Conservation (phyloP, 1,139 yeast species). For the Hemisphaericaspora subhashii region DNA sequence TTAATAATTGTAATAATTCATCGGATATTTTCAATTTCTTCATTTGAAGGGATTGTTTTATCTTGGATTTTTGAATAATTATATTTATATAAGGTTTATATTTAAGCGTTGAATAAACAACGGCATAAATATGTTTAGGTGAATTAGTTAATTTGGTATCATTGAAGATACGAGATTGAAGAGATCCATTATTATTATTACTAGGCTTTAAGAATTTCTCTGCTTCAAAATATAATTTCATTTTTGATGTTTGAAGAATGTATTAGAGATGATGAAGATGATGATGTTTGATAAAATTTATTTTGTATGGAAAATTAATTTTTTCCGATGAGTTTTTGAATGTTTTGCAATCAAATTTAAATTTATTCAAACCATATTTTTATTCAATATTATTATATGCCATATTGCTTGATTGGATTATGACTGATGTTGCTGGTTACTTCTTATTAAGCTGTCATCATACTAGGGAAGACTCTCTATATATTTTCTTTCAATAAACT, state of each 20-base stretch:
- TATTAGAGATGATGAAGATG: too few relatives aligned
- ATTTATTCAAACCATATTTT: too few relatives aligned
- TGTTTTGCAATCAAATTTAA: too few relatives aligned
- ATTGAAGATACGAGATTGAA: slow-evolving; percentile 68
- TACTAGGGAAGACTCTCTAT: too few relatives aligned
- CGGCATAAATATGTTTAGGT: slow-evolving; percentile 84
- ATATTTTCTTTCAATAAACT: too few relatives aligned
- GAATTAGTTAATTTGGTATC: slow-evolving; percentile 35
- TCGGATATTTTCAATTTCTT: slow-evolving; percentile 42
- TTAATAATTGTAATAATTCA: slow-evolving; percentile 59
- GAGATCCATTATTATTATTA: slow-evolving; percentile 36
- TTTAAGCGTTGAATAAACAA: slow-evolving; percentile 73
- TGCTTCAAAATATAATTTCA: slow-evolving; percentile 67
- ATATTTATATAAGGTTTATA: slow-evolving; percentile 62
- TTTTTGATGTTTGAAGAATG: slow-evolving; percentile 18
- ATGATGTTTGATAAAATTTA: background rate
- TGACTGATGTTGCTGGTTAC: too few relatives aligned
- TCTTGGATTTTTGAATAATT: slow-evolving; percentile 64
- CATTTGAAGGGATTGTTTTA: slow-evolving; percentile 44
- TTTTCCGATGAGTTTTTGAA: too few relatives aligned
- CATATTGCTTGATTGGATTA: too few relatives aligned
- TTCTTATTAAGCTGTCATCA: too few relatives aligned
- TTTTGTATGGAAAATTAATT: too few relatives aligned
- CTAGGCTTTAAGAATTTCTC: slow-evolving; percentile 44
- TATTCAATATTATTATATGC: too few relatives aligned